Evolutionary conservation across 352 stramenopile genomes (phyloP), one percentile per base, ranked within the genome.

Genomic region (Plasmopara muralis): DNA sequence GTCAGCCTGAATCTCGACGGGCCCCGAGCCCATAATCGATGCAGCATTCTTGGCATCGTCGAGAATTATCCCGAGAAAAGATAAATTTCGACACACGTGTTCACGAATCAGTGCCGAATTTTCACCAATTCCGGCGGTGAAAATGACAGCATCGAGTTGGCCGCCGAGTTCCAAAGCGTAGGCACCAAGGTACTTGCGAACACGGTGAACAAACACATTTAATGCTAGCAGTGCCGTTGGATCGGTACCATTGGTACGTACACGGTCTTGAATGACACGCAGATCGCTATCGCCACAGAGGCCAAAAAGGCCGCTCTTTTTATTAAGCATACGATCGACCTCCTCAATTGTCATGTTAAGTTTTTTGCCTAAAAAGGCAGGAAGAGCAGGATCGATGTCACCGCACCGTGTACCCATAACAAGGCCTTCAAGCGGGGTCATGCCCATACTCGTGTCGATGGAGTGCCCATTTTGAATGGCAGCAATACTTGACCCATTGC

Each of bases 401-500:
- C 87, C 87, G 49, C 70, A 87, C 30, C 87, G 84, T 44, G 87
- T 95, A 47, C 85, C 86, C 87, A 96, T 96, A 42, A 95, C 68
- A 1, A 96, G 70, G 0, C 87, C 87, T 45, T 92, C 82, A 6
- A 95, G 71, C 9, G 87, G 87, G 40, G 85, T 95, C 57, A 96
- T 74, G 8, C 86, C 87, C 87, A 96, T 96, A 40, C 74, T 87
- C 18, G 87, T 96, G 62, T 96, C 87, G 55, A 95, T 77, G 50
- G 65, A 89, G 45, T 78, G 66, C 16, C 86, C 87, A 20, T 87
- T 62, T 2, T 60, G 62, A 37, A 96, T 79, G 13, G 83, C 81
- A 9, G 79, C 81, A 61, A 96, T 86, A 43, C 72, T 90, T 18
- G 84, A 85, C 30, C 87, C 87, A 55, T 92, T 95, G 54, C 87